Base-by-base conservation (phyloP, 805 yeast species). In the Cyberlindnera petersonii region DNA sequence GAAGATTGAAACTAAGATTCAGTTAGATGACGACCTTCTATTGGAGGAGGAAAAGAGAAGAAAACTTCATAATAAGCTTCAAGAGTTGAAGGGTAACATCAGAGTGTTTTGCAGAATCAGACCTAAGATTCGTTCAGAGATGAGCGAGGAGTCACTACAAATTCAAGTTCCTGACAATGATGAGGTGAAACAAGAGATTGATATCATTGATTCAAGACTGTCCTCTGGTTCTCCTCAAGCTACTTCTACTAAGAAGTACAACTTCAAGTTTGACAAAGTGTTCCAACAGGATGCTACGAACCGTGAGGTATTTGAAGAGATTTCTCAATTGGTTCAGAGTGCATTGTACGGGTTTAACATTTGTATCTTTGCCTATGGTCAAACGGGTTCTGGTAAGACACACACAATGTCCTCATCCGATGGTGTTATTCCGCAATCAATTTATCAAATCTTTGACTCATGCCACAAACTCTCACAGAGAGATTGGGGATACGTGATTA, bases 361-460 rank as follows among this genome's bases (percentile, higher is more conserved):
- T 3, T 88, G 97, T 60, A 86, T 93, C 2, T 87, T 91, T 65
- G 95, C 98, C 0, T 91, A 93, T 59, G 98, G 98, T 1, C 98
- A 91, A 61, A 93, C 98, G 0, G 96, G 93, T 0, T 82, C 97
- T 0, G 98, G 98, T 4, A 91, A 91, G 58, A 91, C 98, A 0
- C 81, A 64, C 58, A 93, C 98, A 0, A 93, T 91, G 98, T 74
- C 88, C 2, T 64, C 71, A 19, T 53, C 60, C 1, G 82, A 82
- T 53, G 98, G 98, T 13, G 76, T 91, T 67, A 86, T 88, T 24
- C 87, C 95, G 1, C 67, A 75, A 14, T 83, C 96, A 0, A 71
- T 89, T 11, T 60, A 65, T 13, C 83, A 81, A 51, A 82, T 91
- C 5, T 87, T 87, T 53, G 61, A 71, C 5, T 74, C 78, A 37